Conservation (phyloP, 352 stramenopile species). For the Hyaloperonospora brassicae region DNA sequence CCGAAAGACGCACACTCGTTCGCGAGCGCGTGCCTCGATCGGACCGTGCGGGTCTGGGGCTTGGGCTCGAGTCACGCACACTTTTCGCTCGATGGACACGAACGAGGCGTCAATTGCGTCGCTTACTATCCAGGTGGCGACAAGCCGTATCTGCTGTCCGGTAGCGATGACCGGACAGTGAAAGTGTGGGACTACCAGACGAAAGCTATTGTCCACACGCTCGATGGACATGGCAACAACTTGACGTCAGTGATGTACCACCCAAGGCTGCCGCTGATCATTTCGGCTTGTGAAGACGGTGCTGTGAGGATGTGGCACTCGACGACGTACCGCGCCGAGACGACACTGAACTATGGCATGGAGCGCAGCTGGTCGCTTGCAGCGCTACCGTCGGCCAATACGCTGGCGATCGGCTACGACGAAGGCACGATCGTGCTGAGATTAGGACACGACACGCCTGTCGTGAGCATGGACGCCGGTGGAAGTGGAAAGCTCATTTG, state of each 20-base stretch:
- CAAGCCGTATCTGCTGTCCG: constrained; percentile 97
- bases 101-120: constrained; percentile 97
- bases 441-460: constrained; percentile 94
- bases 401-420: constrained; percentile 92
- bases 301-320: constrained; percentile 91
- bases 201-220: constrained; percentile 97
- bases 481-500: constrained; percentile 95
- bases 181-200: constrained; percentile 99
- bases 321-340: constrained; percentile 95
- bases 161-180: constrained; percentile 93
- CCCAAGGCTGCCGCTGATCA: constrained; percentile 96
- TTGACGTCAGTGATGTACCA: constrained; percentile 97
- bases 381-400: constrained; percentile 78
- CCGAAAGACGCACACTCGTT: constrained; percentile 99
- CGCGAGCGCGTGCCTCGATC: constrained; percentile 94
- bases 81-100: constrained; percentile 89
- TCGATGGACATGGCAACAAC: constrained; percentile 99
- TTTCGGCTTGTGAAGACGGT: constrained; percentile 96
- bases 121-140: constrained; percentile 98
- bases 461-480: constrained; percentile 94
- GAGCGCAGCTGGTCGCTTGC: constrained; percentile 95
- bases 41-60: constrained; percentile 94
- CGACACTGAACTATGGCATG: constrained; percentile 99
- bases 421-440: constrained; percentile 94
- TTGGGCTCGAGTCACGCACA: constrained; percentile 90